A percentile compares a stretch with the other conserved stretches of the same genome.
Evolutionary conservation across 352 stramenopile species (phyloP).

Genomic region (Pythium pectinolyticum): DNA sequence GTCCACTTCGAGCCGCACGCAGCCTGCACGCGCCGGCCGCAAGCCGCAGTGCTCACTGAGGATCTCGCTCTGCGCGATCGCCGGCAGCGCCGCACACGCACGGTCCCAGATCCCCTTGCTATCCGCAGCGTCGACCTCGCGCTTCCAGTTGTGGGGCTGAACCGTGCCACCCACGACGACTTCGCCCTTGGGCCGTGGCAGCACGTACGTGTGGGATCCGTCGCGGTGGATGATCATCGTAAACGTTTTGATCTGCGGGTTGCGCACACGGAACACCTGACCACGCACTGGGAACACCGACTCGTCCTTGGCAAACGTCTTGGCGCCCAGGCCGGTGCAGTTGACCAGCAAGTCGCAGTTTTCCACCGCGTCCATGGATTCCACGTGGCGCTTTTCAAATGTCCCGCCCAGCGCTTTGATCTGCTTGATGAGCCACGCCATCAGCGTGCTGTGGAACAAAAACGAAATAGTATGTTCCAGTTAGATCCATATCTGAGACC

Average conservation of each 20-base stretch:
- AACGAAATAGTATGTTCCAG: background rate
- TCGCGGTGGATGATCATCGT: slow-evolving; percentile 44
- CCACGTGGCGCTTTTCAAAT: slow-evolving; percentile 50
- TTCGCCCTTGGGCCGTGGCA: slow-evolving; percentile 57
- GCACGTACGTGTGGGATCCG: slow-evolving; percentile 64
- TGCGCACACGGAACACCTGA: slow-evolving; percentile 38
- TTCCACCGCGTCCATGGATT: slow-evolving; percentile 32
- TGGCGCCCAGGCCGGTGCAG: slow-evolving; percentile 49
- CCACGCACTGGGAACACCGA: slow-evolving; percentile 56
- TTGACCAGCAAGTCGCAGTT: slow-evolving; percentile 60
- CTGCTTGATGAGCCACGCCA: slow-evolving; percentile 49
- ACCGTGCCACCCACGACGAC: slow-evolving; percentile 67
- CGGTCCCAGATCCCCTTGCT: slow-evolving; percentile 52
- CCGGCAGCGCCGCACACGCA: slow-evolving; percentile 41
- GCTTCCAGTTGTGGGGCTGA: slow-evolving; percentile 59
- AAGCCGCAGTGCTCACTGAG: slow-evolving; percentile 43
- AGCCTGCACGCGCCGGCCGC: slow-evolving; percentile 38
- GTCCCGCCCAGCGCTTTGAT: slow-evolving; percentile 44
- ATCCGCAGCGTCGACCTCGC: slow-evolving; percentile 39
- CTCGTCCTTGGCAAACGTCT: slow-evolving; percentile 43
- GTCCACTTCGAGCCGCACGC: slow-evolving; percentile 54
- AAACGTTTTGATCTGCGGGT: slow-evolving; percentile 54
- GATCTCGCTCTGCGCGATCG: slow-evolving; percentile 44
- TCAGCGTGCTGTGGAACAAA: slow-evolving; percentile 44
- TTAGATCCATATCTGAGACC: background rate